These are phyloP conservation scores for Phlyctochytrium arcticum DNA, from an alignment of 192 early-diverging fungal genomes.

Conservation along the genomic window DNA sequence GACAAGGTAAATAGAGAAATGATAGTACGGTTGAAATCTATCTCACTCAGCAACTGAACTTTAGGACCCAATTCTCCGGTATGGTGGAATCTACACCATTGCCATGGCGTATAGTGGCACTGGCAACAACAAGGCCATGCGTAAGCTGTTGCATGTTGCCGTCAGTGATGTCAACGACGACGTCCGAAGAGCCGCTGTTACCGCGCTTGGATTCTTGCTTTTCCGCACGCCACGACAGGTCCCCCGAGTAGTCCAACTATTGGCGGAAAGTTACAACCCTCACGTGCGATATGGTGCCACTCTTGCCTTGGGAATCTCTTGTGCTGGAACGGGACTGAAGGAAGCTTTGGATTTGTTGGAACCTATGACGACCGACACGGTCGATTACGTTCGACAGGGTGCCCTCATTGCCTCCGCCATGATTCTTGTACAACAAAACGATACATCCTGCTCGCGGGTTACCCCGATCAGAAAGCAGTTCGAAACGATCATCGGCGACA, in stretches of 20 bases:
- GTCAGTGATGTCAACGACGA: constrained; percentile 99
- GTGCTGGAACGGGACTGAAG: constrained; percentile 87
- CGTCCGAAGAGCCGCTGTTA: constrained; percentile 98
- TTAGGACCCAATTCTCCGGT: constrained; percentile 86
- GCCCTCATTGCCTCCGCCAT: constrained; percentile 93
- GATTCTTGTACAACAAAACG: constrained; percentile 95
- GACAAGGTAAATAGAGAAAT: constrained; percentile 66
- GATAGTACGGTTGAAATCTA: neutral
- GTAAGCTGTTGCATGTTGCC: constrained; percentile 90
- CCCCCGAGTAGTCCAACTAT: constrained; percentile 94
- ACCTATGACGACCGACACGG: constrained; percentile 95
- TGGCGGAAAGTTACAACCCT: constrained; percentile 98
- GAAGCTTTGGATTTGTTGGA: constrained; percentile 92
- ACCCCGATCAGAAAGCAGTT: constrained; percentile 82
- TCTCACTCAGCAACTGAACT: neutral
- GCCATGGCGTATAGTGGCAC: constrained; percentile 98
- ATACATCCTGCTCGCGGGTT: constrained; percentile 50
- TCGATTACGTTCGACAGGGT: constrained; percentile 97
- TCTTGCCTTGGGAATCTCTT: constrained; percentile 94
- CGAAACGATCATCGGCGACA: constrained; percentile 83
- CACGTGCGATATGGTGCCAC: constrained; percentile 97
- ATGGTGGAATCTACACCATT: constrained; percentile 95
- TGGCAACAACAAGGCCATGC: constrained; percentile 95
- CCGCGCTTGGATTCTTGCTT: constrained; percentile 91
- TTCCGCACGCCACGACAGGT: constrained; percentile 92